Percentiles rank a stretch among this genome's conserved stretches.
Evolutionary conservation across 75 land plant species (phyloP).

Genomic region (Cupressus sempervirens): DNA sequence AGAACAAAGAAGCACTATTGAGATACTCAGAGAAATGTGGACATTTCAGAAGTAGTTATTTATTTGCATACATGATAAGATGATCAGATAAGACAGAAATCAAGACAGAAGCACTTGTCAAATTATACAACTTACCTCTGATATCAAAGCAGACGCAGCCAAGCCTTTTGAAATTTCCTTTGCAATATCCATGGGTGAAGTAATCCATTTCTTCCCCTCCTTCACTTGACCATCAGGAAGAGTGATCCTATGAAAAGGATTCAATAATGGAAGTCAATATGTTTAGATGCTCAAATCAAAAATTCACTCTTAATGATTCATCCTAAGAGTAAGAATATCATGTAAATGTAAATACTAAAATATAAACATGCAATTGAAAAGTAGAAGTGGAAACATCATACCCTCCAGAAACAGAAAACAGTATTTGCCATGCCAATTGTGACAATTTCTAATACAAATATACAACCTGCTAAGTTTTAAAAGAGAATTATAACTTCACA

Average conservation of each 20-base stretch:
- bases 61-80: background rate
- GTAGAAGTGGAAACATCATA: background rate
- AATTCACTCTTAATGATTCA: background rate
- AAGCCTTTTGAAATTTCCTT: slow-evolving; percentile 65
- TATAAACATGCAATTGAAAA: background rate
- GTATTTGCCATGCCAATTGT: background rate
- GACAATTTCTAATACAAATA: background rate
- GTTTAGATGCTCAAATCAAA: background rate
- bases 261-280: background rate
- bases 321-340: background rate
- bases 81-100: background rate
- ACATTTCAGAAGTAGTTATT: background rate
- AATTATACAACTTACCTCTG: slow-evolving; percentile 28
- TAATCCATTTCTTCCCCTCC: slow-evolving; percentile 87
- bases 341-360: background rate
- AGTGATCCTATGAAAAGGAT: slow-evolving; percentile 51
- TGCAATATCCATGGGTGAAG: slow-evolving; percentile 86
- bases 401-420: background rate
- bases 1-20: background rate
- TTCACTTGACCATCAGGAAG: slow-evolving; percentile 83
- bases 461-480: background rate
- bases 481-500: background rate
- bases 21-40: background rate
- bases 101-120: background rate
- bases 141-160: slow-evolving; percentile 69